These are phyloP conservation scores for Fusarium sp. DNA, from an alignment of 2,329 filamentous ascomycete species.

Conservation along the genomic window DNA sequence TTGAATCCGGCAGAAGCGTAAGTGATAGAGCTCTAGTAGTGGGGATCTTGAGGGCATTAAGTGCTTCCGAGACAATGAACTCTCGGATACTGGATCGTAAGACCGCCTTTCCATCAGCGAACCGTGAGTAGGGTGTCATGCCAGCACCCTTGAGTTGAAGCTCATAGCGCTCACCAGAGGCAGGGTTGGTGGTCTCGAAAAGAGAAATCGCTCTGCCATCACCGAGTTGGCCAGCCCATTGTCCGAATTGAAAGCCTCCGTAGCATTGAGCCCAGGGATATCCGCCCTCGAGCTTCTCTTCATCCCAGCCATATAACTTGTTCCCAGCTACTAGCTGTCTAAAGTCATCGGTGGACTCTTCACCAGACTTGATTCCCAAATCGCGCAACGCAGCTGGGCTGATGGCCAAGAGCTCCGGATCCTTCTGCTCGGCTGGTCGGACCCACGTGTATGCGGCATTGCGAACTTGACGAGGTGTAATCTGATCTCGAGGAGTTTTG, in stretches of 20 bases:
- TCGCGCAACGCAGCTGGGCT: conserved; percentile 82
- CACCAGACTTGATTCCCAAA: conserved; percentile 76
- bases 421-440: conserved; percentile 75
- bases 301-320: conserved; percentile 80
- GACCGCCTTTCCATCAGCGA: conserved; percentile 95
- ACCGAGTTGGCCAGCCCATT: conserved; percentile 95
- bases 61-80: conserved; percentile 89
- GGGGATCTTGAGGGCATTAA: conserved; percentile 86
- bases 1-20: conserved; percentile 76
- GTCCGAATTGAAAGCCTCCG: conserved; percentile 81
- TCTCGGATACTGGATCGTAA: conserved; percentile 92
- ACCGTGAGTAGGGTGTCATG: conserved; percentile 91
- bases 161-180: conserved; percentile 80
- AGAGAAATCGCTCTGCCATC: conserved; percentile 94
- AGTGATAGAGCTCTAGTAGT: conserved; percentile 87
- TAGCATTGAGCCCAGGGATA: conserved; percentile 99
- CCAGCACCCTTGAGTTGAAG: conserved; percentile 95
- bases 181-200: conserved; percentile 85
- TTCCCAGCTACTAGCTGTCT: conserved; percentile 82
- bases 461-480: conserved; percentile 84
- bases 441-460: conserved; percentile 91
- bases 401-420: conserved; percentile 82
- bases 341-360: conserved; percentile 78
- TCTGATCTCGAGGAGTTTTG: conserved; percentile 77
- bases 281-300: conserved; percentile 71